Conservation (phyloP, 2,329 filamentous ascomycete species). For the Phialophora tarda region DNA sequence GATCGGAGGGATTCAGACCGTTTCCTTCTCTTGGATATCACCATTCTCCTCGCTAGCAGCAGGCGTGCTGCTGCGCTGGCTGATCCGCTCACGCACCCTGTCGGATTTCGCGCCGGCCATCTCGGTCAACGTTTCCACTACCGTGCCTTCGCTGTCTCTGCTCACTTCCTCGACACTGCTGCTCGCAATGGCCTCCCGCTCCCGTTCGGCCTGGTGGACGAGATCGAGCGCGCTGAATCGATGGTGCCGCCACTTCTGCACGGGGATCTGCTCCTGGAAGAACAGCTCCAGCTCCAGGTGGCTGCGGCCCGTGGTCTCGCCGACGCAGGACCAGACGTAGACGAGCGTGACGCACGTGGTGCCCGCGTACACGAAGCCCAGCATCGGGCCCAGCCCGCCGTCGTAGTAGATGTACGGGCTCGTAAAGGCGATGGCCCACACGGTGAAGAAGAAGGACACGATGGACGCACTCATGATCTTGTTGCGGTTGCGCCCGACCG, state of each 20-base stretch:
- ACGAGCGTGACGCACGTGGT: conserved; percentile 41
- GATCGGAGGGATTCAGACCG: background rate
- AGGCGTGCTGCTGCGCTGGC: background rate
- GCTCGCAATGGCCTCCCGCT: background rate
- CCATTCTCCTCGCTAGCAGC: background rate
- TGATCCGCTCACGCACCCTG: background rate
- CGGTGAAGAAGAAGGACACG: conserved; percentile 47
- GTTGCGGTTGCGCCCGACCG: conserved; percentile 56
- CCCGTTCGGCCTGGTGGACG: background rate
- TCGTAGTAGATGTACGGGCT: conserved; percentile 47
- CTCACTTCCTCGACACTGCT: background rate
- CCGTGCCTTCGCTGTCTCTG: background rate
- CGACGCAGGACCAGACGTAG: conserved; percentile 49
- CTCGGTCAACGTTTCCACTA: background rate
- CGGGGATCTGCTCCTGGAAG: conserved; percentile 48
- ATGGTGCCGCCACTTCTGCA: conserved; percentile 42
- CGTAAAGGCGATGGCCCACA: conserved; percentile 46
- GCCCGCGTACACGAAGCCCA: conserved; percentile 46
- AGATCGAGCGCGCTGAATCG: background rate
- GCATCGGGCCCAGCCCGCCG: conserved; percentile 44
- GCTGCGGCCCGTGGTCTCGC: conserved; percentile 43
- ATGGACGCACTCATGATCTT: conserved; percentile 55
- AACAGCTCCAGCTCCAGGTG: conserved; percentile 49
- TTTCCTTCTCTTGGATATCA: background rate
- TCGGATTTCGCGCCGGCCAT: background rate